Evolutionary conservation across 805 yeast genomes (phyloP).

Genomic region (Lipomyces starkeyi): DNA sequence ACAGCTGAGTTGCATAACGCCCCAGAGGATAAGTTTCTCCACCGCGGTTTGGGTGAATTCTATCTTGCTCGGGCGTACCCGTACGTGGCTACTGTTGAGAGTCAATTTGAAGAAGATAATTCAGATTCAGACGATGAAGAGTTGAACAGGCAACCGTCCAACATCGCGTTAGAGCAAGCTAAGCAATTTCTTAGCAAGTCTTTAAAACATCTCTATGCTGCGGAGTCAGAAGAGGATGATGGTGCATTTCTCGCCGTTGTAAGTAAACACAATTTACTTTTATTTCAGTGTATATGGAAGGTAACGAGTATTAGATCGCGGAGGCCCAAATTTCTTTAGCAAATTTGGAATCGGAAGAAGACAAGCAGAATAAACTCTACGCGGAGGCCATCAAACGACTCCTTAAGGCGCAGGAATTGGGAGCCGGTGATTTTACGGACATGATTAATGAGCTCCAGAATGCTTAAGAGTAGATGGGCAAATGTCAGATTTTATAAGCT

Average conservation of each 20-base stretch:
- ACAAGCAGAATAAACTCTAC: conserved; percentile 73
- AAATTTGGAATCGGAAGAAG: conserved; percentile 69
- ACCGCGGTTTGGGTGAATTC: conserved; percentile 44
- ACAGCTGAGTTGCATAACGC: background rate
- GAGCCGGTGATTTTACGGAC: conserved; percentile 47
- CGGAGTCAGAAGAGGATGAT: conserved; percentile 9
- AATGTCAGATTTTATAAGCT: background rate
- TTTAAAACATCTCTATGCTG: conserved; percentile 4
- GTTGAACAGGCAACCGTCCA: conserved; percentile 18
- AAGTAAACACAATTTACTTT: conserved; percentile 7
- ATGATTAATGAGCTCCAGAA: conserved; percentile 44
- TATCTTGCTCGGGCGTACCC: conserved; percentile 45
- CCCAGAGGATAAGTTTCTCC: conserved; percentile 2
- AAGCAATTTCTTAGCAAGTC: conserved; percentile 18
- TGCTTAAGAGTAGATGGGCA: background rate
- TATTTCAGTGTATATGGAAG: background rate
- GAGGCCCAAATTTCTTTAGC: conserved; percentile 85
- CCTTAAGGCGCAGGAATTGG: conserved; percentile 68
- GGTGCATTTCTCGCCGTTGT: conserved; percentile 22
- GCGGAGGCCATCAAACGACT: conserved; percentile 70
- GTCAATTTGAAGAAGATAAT: conserved; percentile 37
- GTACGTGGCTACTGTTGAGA: conserved; percentile 43
- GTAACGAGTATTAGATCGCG: conserved; percentile 57
- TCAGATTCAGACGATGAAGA: conserved; percentile 26
- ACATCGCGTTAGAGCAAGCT: conserved; percentile 8